These are phyloP conservation scores for Metarhizium robertsii DNA, from an alignment of 2,329 filamentous ascomycete species.

Conservation along the genomic window DNA sequence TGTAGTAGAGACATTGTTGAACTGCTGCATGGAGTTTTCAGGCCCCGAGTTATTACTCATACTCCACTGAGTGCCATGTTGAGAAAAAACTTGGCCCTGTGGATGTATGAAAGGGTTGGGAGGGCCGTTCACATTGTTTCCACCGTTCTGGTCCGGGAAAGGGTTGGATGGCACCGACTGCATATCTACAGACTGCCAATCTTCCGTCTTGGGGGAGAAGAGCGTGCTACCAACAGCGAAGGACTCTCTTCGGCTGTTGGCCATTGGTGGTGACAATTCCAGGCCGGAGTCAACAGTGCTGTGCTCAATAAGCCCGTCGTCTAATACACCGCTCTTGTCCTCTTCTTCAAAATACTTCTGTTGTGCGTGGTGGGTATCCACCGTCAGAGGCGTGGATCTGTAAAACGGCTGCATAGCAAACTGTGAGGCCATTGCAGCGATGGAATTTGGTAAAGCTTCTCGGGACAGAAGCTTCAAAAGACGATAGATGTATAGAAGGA, in stretches of 20 bases:
- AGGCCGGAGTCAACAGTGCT: slow-evolving; percentile 50
- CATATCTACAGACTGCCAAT: slow-evolving; percentile 57
- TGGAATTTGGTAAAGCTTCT: not conserved
- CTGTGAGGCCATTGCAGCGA: slow-evolving; percentile 38
- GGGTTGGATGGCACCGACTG: slow-evolving; percentile 54
- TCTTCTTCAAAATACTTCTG: slow-evolving; percentile 51
- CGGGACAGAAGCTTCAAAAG: not conserved
- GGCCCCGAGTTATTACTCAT: slow-evolving; percentile 59
- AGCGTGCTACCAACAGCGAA: slow-evolving; percentile 47
- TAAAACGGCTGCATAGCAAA: slow-evolving; percentile 42
- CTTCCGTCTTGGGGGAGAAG: slow-evolving; percentile 56
- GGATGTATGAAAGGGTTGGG: slow-evolving; percentile 56
- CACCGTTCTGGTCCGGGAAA: slow-evolving; percentile 44
- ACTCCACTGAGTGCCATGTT: slow-evolving; percentile 46
- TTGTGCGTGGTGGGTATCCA: slow-evolving; percentile 43
- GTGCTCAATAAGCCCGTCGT: slow-evolving; percentile 52
- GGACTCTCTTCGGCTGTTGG: slow-evolving; percentile 53
- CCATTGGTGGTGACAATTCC: slow-evolving; percentile 55
- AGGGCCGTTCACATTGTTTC: slow-evolving; percentile 39
- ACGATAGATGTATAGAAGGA: not conserved
- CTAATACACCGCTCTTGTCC: slow-evolving; percentile 44
- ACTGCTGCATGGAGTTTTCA: slow-evolving; percentile 64
- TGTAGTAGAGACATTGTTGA: slow-evolving; percentile 46
- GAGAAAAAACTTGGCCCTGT: slow-evolving; percentile 31
- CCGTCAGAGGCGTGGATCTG: slow-evolving; percentile 38